A percentile compares a stretch with the other conserved stretches of the same genome.
Evolutionary conservation across 352 stramenopile species (phyloP).

Genomic region (Pythium oligandrum): DNA sequence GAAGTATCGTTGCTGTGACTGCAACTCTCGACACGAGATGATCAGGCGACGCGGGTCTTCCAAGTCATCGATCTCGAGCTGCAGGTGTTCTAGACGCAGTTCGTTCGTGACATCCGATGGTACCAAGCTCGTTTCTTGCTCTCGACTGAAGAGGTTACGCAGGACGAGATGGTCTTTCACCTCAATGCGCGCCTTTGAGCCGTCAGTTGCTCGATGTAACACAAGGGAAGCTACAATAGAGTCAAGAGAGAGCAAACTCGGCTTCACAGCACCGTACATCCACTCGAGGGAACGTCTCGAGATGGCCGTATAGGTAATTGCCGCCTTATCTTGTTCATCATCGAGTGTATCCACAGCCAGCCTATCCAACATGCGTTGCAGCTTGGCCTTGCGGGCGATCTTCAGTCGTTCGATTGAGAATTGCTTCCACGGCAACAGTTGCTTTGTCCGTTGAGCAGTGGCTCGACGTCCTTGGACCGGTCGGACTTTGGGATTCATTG

Average conservation of each 20-base stretch:
- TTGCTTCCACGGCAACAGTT: conserved; percentile 58
- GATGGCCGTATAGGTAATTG: too few relatives aligned
- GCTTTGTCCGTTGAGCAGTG: conserved; percentile 24
- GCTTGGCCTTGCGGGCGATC: conserved; percentile 14
- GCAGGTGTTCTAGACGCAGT: conserved; percentile 29
- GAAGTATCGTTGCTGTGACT: conserved; percentile 39
- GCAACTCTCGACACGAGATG: conserved; percentile 48
- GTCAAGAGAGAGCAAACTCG: too few relatives aligned
- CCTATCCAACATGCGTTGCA: conserved; percentile 3
- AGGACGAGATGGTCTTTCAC: conserved; percentile 1
- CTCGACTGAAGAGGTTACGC: conserved; percentile 8
- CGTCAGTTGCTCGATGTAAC: too few relatives aligned
- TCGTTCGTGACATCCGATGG: conserved; percentile 2
- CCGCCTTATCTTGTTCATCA: conserved; percentile 15
- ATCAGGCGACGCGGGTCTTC: conserved; percentile 32
- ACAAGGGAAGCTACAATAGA: too few relatives aligned
- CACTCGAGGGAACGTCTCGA: too few relatives aligned
- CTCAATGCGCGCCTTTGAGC: too few relatives aligned
- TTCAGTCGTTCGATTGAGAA: conserved; percentile 45
- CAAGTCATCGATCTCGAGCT: conserved; percentile 39
- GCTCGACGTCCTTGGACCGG: background rate
- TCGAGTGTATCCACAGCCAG: conserved; percentile 12
- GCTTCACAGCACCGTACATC: too few relatives aligned
- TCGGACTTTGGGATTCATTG: too few relatives aligned
- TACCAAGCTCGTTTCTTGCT: background rate